Evolutionary conservation across 495 filamentous ascomycete genomes (phyloP).

Genomic region (Annulohypoxylon stygium): DNA sequence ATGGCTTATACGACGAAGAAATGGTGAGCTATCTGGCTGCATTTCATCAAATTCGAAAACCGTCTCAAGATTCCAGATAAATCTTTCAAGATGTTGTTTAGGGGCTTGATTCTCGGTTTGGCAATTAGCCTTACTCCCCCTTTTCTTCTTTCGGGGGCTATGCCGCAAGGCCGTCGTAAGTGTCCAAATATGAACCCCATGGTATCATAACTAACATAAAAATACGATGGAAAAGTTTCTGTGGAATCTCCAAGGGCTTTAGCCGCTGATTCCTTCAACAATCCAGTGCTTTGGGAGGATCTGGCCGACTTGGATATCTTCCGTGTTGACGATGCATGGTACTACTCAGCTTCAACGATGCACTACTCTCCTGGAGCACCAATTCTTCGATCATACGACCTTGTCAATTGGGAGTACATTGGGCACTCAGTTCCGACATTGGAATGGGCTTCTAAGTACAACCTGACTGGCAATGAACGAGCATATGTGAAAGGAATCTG

Average conservation of each 20-base stretch:
- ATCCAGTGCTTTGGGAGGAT: slow-evolving; percentile 63
- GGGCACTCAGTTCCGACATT: slow-evolving; percentile 65
- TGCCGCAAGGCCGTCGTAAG: background rate
- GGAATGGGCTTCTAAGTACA: slow-evolving; percentile 60
- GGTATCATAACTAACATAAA: background rate
- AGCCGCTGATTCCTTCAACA: slow-evolving; percentile 50
- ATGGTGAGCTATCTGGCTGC: background rate
- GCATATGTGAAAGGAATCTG: slow-evolving; percentile 69
- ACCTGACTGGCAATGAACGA: slow-evolving; percentile 53
- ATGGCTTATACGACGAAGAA: background rate
- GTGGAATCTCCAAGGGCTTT: background rate
- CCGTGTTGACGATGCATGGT: slow-evolving; percentile 46
- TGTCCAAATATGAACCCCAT: background rate
- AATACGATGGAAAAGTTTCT: background rate
- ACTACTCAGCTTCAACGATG: slow-evolving; percentile 69
- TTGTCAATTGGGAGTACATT: slow-evolving; percentile 67
- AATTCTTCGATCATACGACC: slow-evolving; percentile 66
- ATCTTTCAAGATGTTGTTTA: slow-evolving; percentile 4
- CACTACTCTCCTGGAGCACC: slow-evolving; percentile 70
- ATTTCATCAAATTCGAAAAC: background rate
- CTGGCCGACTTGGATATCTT: slow-evolving; percentile 57
- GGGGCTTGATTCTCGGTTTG: background rate
- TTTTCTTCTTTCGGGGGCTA: background rate
- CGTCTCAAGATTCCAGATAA: background rate
- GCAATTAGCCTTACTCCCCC: background rate